A percentile compares a stretch with the other conserved stretches of the same genome.
Conservation (phyloP, 2,329 filamentous ascomycete genomes). For the Coleophoma cylindrospora region DNA sequence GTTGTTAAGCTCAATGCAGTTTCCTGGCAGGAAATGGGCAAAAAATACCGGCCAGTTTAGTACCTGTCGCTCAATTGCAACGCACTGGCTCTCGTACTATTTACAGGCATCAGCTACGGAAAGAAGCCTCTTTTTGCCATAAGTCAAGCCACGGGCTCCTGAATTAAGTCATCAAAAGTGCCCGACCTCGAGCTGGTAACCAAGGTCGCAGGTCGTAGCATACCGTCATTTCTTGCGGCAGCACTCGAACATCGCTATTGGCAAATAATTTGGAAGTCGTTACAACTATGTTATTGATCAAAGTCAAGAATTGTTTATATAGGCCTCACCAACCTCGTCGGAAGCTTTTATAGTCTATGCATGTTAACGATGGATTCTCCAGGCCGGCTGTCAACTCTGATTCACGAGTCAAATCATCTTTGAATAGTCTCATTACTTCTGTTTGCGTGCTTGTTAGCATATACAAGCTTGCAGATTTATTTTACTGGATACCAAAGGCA, state of each 20-base stretch:
- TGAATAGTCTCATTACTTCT: constrained; percentile 55
- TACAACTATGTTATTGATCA: constrained; percentile 60
- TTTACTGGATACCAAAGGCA: constrained; percentile 66
- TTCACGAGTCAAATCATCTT: constrained; percentile 55
- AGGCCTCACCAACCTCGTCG: constrained; percentile 57
- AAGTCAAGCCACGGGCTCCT: constrained; percentile 50
- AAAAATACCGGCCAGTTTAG: constrained; percentile 51
- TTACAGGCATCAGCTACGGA: constrained; percentile 57
- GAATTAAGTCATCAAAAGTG: constrained; percentile 44
- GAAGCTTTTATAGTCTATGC: constrained; percentile 59
- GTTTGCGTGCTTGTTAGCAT: constrained; percentile 57
- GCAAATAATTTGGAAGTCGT: constrained; percentile 55
- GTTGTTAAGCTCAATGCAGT: constrained; percentile 50
- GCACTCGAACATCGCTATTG: constrained; percentile 57
- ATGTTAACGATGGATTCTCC: constrained; percentile 61
- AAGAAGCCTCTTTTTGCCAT: constrained; percentile 50
- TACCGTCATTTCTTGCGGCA: constrained; percentile 46
- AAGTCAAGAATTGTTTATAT: constrained; percentile 61
- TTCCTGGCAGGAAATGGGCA: constrained; percentile 53
- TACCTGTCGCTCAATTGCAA: constrained; percentile 55
- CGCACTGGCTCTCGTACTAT: constrained; percentile 54
- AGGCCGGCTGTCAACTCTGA: constrained; percentile 63
- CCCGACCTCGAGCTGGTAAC: constrained; percentile 42
- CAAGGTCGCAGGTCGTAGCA: constrained; percentile 46
- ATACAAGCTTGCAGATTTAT: constrained; percentile 52